Conservation (phyloP, 139 green algal genomes). For the Coelastrella sp. region DNA sequence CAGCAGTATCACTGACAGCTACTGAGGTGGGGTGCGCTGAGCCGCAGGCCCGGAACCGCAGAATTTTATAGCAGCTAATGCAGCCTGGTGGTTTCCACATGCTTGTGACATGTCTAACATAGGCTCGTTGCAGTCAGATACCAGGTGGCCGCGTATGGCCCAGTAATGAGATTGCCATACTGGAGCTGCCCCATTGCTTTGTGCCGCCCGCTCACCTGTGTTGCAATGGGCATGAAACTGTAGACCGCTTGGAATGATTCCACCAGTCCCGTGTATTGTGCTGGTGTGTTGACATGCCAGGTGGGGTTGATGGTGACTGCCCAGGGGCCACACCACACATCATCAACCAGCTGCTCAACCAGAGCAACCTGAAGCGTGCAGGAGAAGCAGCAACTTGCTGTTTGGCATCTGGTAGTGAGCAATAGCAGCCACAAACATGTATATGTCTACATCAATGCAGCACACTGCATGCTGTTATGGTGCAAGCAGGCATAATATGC, state of each 20-base stretch:
- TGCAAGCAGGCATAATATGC: not conserved
- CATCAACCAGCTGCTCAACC: conserved; percentile 69
- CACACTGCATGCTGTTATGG: no score
- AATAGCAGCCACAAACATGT: not conserved
- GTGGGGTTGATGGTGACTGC: conserved; percentile 57
- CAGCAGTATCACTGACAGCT: no score
- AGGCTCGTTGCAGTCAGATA: no score
- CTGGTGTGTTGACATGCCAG: conserved; percentile 53
- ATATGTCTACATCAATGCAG: no score
- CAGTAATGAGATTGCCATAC: not conserved
- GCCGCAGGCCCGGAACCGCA: no score
- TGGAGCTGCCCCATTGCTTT: not conserved
- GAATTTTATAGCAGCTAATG: no score
- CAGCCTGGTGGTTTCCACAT: no score
- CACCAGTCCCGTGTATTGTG: conserved; percentile 49
- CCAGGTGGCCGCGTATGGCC: no score
- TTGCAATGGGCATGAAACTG: conserved; percentile 65
- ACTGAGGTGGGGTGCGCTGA: no score
- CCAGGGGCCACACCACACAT: conserved; percentile 61
- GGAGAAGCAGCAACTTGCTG: not conserved
- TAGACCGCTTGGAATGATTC: conserved; percentile 59
- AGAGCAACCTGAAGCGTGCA: conserved; percentile 62
- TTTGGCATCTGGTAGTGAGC: not conserved
- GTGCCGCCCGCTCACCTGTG: conserved; percentile 52
- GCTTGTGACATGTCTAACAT: no score